Base-by-base conservation (phyloP, 1,139 yeast species). In the Geotrichum australiense region DNA sequence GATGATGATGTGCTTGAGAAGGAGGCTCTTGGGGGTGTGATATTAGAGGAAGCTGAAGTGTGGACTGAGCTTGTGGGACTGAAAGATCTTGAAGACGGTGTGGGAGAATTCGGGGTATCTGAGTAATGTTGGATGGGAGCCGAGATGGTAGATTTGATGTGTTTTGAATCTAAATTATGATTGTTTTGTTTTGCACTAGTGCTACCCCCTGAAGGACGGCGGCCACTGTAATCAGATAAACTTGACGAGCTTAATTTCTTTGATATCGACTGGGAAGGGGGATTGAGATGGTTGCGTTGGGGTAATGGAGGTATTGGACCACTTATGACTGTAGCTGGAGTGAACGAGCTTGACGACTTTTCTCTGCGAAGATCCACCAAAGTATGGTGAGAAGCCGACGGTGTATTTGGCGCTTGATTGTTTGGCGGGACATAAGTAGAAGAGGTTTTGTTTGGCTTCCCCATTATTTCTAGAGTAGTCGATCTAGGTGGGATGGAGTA, bases 271-370 rank as follows among this genome's bases (percentile, higher is more conserved):
- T 20, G 19, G 8, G 15, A 16, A 4, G 33, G 37, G 22, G 35
- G 43, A 16, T 29, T 31, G 22, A 35, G 39, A 14, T 29, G 39
- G 26, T 15, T 28, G 21, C 36, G 30, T 28, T 40, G 27, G 4
- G 45, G 42, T 27, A 37, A 25, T 11, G 45, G 39, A 5, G 42
- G 41, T 11, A 42, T 27, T 20, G 45, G 42, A 6, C 45, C 42
- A 28, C 45, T 42, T 4, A 37, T 42, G 18, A 33, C 41, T 22
- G 42, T 20, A 11, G 41, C 29, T 6, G 42, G 46, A 7, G 38
- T 42, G 27, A 42, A 42, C 12, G 35, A 25, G 22, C 30, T 34
- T 8, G 37, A 25, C 11, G 44, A 36, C 18, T 31, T 35, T 21
- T 41, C 44, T 15, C 41, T 23, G n/a, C 40, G 16, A 6, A 41